Conservation (phyloP, 2,329 filamentous ascomycete genomes). For the Monosporascus sp. region DNA sequence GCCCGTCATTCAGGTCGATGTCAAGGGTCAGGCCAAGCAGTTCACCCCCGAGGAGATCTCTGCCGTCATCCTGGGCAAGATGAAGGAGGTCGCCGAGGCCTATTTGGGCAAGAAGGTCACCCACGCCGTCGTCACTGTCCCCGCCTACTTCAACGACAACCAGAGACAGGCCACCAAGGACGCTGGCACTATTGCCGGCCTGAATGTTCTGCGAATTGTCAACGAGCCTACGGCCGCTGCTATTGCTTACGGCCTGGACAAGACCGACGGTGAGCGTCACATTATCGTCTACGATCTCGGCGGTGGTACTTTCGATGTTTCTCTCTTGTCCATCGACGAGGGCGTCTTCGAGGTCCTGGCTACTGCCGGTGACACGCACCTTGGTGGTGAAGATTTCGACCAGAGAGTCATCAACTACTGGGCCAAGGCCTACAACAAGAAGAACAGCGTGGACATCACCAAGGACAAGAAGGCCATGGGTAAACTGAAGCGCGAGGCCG, state of each 20-base stretch:
- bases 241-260: conserved; percentile 90
- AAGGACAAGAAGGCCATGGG: conserved; percentile 98
- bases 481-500: conserved; percentile 98
- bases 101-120: conserved; percentile 80
- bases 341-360: conserved; percentile 93
- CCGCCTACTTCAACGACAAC: conserved; percentile 98
- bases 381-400: conserved; percentile 98
- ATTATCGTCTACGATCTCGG: conserved; percentile 92
- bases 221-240: conserved; percentile 96
- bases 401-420: conserved; percentile 96
- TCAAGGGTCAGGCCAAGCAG: conserved; percentile 59
- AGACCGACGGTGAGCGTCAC: conserved; percentile 77
- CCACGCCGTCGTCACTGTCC: conserved; percentile 88
- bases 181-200: conserved; percentile 83
- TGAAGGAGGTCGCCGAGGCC: conserved; percentile 77
- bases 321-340: conserved; percentile 83
- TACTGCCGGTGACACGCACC: conserved; percentile 93
- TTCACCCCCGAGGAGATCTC: conserved; percentile 80
- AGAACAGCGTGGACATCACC: conserved; percentile 85
- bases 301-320: conserved; percentile 93
- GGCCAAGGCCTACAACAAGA: conserved; percentile 98
- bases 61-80: conserved; percentile 78
- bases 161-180: conserved; percentile 97
- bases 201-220: conserved; percentile 93
- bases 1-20: conserved; percentile 74